Evolutionary conservation across 2,329 filamentous ascomycete genomes (phyloP).

Genomic region (Colletotrichum sp.): DNA sequence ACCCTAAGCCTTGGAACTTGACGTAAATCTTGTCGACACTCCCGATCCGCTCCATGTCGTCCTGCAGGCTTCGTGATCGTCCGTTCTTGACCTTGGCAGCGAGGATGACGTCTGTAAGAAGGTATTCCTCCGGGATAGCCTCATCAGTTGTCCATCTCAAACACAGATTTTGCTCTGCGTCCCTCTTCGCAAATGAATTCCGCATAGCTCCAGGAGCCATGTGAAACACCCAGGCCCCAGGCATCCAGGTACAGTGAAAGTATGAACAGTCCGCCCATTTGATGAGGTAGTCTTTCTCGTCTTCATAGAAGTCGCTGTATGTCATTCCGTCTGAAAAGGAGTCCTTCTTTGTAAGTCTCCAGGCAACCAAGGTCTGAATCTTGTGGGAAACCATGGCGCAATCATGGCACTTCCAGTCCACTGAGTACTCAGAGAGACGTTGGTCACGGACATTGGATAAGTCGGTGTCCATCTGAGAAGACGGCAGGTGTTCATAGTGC

Average conservation of each 20-base stretch:
- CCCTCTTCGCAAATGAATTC: conserved; percentile 76
- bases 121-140: conserved; percentile 85
- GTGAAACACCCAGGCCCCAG: conserved; percentile 88
- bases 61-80: conserved; percentile 39
- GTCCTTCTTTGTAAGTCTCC: conserved; percentile 73
- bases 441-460: conserved; percentile 55
- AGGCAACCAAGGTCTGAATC: conserved; percentile 82
- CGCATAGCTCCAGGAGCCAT: conserved; percentile 69
- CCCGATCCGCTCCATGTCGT: conserved; percentile 74
- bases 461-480: conserved; percentile 11
- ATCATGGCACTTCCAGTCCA: conserved; percentile 80
- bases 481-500: conserved; percentile 80
- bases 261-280: conserved; percentile 88
- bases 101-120: conserved; percentile 89
- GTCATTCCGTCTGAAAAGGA: conserved; percentile 56
- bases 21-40: conserved; percentile 78
- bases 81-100: conserved; percentile 56
- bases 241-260: conserved; percentile 83
- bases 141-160: conserved; percentile 74
- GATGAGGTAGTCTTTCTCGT: conserved; percentile 89
- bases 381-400: conserved; percentile 71
- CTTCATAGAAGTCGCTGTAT: conserved; percentile 60
- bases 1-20: conserved; percentile 91
- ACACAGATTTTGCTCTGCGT: conserved; percentile 52
- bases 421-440: conserved; percentile 74